Base-by-base conservation (phyloP, 768 basidiomycete genomes). In the Xanthoconium purpureum region DNA sequence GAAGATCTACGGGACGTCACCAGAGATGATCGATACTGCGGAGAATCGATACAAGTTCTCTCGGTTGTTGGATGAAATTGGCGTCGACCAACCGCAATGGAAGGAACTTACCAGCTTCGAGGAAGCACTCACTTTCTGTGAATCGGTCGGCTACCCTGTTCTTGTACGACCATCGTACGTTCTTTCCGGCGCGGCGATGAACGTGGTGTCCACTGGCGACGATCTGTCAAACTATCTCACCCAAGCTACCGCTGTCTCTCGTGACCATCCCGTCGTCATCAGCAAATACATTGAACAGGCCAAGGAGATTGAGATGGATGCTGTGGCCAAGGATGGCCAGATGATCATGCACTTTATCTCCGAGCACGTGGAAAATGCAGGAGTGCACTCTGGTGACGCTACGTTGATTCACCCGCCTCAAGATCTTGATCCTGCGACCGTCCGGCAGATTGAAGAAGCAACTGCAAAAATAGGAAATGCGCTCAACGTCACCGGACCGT, bases 251-350 rank as follows among this genome's bases (percentile, higher is more conserved):
- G 94, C 91, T 52, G 94, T 99, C 54, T 99, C 97, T 42, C 87
- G 91, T 45, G 93, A 95, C 35, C 91, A 97, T 66, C 96, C 96
- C 2, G 95, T 98, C 60, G 96, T 99, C 64, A 98, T 98, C 74
- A 90, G 92, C 60, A 99, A 99, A 74, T 99, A 97, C 77, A 97
- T 99, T 71, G 96, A 98, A 72, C 92, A 97, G 71, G 97, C 97
- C 32, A 98, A 99, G 80, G 97, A 99, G 76, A 99, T 99, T 63
- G 97, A 99, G 79, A 98, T 99, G 94, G 97, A 99, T 67, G 97
- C 97, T 20, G 85, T 99, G 38, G 97, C 97, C 35, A 91, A 91
- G 74, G 92, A 93, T 67, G 96, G 96, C 20, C 92, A 97, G 78
- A 88, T 99, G 84, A 81, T 98, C 73, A 98, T 99, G 96, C 97